Evolutionary conservation across 2,329 filamentous ascomycete genomes (phyloP).

Genomic region (Exophiala oligosperma): DNA sequence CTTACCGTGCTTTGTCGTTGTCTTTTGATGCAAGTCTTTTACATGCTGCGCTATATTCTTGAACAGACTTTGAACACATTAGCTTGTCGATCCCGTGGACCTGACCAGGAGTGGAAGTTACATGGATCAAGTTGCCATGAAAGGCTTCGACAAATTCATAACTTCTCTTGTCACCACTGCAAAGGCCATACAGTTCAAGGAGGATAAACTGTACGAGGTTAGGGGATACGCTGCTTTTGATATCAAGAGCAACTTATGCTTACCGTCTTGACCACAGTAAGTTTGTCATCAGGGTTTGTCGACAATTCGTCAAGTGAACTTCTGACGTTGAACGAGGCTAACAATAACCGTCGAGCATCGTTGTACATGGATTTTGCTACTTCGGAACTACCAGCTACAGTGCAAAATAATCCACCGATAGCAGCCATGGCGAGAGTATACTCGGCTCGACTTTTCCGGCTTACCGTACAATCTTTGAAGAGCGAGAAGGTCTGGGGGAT

Average conservation of each 20-base stretch:
- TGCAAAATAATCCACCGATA: slow-evolving; percentile 15
- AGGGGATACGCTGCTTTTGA: neutral
- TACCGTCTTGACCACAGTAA: slow-evolving; percentile 10
- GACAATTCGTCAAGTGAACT: neutral
- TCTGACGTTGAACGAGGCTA: slow-evolving; percentile 3
- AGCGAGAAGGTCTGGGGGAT: slow-evolving; percentile 12
- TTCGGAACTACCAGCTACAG: slow-evolving; percentile 10
- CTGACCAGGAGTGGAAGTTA: neutral
- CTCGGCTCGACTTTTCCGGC: neutral
- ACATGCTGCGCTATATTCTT: slow-evolving; percentile 12
- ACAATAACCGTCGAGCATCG: slow-evolving; percentile 12
- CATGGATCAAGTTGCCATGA: slow-evolving; percentile 11
- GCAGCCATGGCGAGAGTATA: slow-evolving; percentile 17
- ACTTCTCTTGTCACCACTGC: slow-evolving; percentile 18
- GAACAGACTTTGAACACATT: slow-evolving; percentile 7
- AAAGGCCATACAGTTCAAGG: slow-evolving; percentile 16
- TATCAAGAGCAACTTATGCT: neutral
- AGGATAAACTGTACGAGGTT: slow-evolving; percentile 5
- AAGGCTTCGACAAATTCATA: slow-evolving; percentile 21
- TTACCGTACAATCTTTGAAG: slow-evolving; percentile 7
- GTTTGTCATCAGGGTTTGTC: slow-evolving; percentile 1
- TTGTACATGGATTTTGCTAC: slow-evolving; percentile 21
- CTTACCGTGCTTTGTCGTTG: slow-evolving; percentile 8
- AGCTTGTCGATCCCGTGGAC: neutral
- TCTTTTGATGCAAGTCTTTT: neutral